phyloP scores from a whole-genome alignment of 2,329 filamentous ascomycete species.

The Neofusicoccum parvum region DNA sequence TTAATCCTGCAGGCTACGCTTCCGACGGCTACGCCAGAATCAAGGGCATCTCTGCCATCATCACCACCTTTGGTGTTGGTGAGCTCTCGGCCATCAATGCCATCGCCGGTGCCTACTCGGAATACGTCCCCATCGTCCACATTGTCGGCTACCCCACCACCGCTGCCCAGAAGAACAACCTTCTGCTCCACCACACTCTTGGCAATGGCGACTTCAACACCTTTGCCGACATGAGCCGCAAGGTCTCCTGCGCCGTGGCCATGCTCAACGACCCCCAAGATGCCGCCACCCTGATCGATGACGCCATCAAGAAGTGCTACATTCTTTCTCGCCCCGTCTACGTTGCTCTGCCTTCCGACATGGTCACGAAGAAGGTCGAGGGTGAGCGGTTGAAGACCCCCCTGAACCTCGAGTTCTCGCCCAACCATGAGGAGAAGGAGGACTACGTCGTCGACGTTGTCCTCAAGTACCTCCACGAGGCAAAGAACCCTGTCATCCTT shows the following conservation, averaged over 20 bases:
- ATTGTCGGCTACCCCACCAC: conserved; percentile 51
- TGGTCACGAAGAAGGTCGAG: conserved; percentile 75
- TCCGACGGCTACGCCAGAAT: conserved; percentile 51
- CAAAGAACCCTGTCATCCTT: conserved; percentile 75
- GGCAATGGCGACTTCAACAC: conserved; percentile 73
- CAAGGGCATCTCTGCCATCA: conserved; percentile 49
- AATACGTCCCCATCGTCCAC: conserved; percentile 51
- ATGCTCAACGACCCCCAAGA: conserved; percentile 70
- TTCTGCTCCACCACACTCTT: conserved; percentile 50
- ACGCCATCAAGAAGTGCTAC: conserved; percentile 74
- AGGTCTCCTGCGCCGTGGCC: conserved; percentile 71
- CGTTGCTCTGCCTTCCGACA: conserved; percentile 79
- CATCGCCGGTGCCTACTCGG: conserved; percentile 50
- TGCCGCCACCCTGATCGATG: conserved; percentile 75
- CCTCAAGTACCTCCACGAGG: conserved; percentile 70
- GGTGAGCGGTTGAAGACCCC: conserved; percentile 70
- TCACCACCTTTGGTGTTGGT: conserved; percentile 53
- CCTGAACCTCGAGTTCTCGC: conserved; percentile 65
- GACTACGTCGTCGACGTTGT: conserved; percentile 82
- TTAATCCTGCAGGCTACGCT: conserved; percentile 43
- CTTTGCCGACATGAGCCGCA: conserved; percentile 75
- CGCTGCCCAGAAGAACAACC: conserved; percentile 42
- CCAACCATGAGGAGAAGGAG: conserved; percentile 71
- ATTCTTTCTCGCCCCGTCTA: conserved; percentile 77
- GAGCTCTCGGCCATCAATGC: conserved; percentile 52